Evolutionary conservation across 352 stramenopile species (phyloP).

Genomic region (Ophiocytium majus): DNA sequence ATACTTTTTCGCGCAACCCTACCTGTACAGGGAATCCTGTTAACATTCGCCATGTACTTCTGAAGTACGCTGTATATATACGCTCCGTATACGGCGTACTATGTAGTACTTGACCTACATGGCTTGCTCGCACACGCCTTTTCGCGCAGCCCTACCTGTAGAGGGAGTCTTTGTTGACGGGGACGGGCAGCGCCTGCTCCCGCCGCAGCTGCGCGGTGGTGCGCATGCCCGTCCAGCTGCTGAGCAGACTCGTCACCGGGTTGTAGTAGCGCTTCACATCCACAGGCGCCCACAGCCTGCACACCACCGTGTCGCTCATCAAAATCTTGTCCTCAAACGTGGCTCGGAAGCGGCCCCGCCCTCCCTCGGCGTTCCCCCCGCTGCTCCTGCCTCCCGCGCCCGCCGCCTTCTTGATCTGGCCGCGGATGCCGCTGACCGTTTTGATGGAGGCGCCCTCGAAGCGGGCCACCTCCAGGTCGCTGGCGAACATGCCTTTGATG

Average conservation of each 20-base stretch:
- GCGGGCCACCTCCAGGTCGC: slow-evolving; percentile 64
- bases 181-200: slow-evolving; percentile 86
- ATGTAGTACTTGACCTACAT: too few species aligned
- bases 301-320: slow-evolving; percentile 98
- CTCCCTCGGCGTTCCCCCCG: slow-evolving; percentile 54
- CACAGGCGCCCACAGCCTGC: slow-evolving; percentile 96
- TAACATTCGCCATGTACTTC: too few species aligned
- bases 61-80: too few species aligned
- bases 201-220: slow-evolving; percentile 89
- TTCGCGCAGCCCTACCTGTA: too few species aligned
- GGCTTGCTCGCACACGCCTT: too few species aligned
- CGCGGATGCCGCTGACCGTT: slow-evolving; percentile 96
- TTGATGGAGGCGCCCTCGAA: slow-evolving; percentile 81
- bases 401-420: slow-evolving; percentile 94
- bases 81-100: too few species aligned
- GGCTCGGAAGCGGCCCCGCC: slow-evolving; percentile 89
- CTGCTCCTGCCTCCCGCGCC: slow-evolving; percentile 35
- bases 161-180: slow-evolving; percentile 77
- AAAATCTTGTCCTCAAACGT: slow-evolving; percentile 99
- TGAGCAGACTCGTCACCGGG: slow-evolving; percentile 80
- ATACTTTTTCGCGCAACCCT: too few species aligned
- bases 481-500: slow-evolving; percentile 95
- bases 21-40: too few species aligned
- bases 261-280: slow-evolving; percentile 97
- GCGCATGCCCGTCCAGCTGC: slow-evolving; percentile 74